Percentiles rank a stretch among this genome's conserved stretches.
phyloP scores from a whole-genome alignment of 2,329 filamentous ascomycete species.

The Sarocladiaceae sp. region DNA sequence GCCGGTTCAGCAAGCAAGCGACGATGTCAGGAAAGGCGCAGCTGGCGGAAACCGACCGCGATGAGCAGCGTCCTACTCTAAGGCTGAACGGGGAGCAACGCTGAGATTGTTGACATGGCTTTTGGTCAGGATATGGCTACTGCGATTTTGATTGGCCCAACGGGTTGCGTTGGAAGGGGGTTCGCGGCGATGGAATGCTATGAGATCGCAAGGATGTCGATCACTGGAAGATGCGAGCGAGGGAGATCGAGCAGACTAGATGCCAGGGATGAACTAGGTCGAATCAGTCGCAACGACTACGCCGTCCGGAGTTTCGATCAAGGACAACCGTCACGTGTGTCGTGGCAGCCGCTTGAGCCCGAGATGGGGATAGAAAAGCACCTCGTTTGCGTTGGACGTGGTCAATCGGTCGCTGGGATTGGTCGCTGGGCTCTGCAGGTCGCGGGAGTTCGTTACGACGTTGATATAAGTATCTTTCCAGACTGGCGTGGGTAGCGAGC shows the following conservation, averaged over 20 bases:
- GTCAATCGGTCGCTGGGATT: too few relatives aligned
- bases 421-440: too few relatives aligned
- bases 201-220: slow-evolving; percentile 4
- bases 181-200: not conserved
- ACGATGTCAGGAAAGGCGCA: slow-evolving; percentile 2
- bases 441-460: too few relatives aligned
- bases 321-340: too few relatives aligned
- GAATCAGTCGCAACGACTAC: not conserved
- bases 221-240: not conserved
- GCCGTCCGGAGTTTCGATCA: too few relatives aligned
- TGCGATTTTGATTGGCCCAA: not conserved
- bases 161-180: not conserved
- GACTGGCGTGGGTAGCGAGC: too few relatives aligned
- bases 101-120: slow-evolving; percentile 24
- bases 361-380: too few relatives aligned
- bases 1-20: slow-evolving; percentile 16
- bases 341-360: too few relatives aligned
- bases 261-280: not conserved
- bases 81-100: slow-evolving; percentile 18
- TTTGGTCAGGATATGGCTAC: not conserved
- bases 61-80: slow-evolving; percentile 22
- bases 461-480: too few relatives aligned
- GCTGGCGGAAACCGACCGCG: slow-evolving; percentile 1
- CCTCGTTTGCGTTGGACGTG: too few relatives aligned
- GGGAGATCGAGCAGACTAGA: not conserved